Evolutionary conservation across 202 grass and related monocot genomes (phyloP).

Genomic region (Carex arenaria): DNA sequence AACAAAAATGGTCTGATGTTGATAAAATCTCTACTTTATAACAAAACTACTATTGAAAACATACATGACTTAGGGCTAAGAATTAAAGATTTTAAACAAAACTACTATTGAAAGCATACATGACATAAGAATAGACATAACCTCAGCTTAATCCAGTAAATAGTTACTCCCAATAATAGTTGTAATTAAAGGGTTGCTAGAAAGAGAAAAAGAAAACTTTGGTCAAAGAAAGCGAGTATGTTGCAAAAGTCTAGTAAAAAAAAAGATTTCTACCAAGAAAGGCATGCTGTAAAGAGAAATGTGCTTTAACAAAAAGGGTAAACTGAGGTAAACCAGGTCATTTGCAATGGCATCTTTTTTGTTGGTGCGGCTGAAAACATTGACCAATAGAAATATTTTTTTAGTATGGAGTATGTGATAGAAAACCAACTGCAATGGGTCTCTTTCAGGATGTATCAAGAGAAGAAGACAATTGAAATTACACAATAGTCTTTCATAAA

Average conservation of each 20-base stretch:
- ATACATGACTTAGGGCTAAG: not conserved
- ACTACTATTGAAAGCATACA: not conserved
- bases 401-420: not conserved
- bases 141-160: not conserved
- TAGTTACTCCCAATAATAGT: not conserved
- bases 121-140: not conserved
- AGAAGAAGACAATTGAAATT: not conserved
- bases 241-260: not conserved
- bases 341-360: not conserved
- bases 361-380: not conserved
- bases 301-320: not conserved
- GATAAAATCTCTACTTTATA: not conserved
- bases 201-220: not conserved
- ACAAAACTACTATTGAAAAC: not conserved
- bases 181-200: not conserved
- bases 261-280: not conserved
- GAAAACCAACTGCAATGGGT: not conserved
- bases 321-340: not conserved
- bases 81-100: not conserved
- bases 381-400: not conserved
- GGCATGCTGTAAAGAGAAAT: not conserved
- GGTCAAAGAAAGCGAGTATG: not conserved
- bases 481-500: too few relatives aligned
- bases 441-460: not conserved
- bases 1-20: not conserved